These are phyloP conservation scores for Diaporthe sp. DNA, from an alignment of 2,329 filamentous ascomycete species.

Conservation along the genomic window DNA sequence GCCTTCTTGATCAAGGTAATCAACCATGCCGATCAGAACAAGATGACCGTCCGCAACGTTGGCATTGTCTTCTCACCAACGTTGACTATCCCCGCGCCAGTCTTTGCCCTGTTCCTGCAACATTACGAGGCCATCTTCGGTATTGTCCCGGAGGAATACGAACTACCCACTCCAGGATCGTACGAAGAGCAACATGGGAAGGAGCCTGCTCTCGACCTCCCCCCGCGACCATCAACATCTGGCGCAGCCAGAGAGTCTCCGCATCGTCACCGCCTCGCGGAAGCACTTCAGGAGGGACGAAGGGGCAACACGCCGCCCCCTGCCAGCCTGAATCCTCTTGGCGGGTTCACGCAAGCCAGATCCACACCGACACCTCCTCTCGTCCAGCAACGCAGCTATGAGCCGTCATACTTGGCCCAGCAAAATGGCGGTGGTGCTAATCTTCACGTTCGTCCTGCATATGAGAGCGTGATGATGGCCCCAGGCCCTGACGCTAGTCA, in stretches of 20 bases:
- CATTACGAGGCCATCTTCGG: slow-evolving; percentile 92
- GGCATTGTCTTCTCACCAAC: slow-evolving; percentile 99
- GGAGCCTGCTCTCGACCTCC: slow-evolving; percentile 43
- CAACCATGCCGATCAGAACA: slow-evolving; percentile 90
- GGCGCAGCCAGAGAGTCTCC: slow-evolving; percentile 61
- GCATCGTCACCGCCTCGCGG: slow-evolving; percentile 64
- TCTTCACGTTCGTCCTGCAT: slow-evolving; percentile 56
- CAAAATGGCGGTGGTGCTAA: slow-evolving; percentile 49
- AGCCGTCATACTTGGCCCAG: slow-evolving; percentile 59
- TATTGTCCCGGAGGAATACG: slow-evolving; percentile 75
- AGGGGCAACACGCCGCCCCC: slow-evolving; percentile 65
- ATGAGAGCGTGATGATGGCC: slow-evolving; percentile 58
- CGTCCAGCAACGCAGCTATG: slow-evolving; percentile 56
- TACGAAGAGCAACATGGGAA: slow-evolving; percentile 48
- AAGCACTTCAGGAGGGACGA: slow-evolving; percentile 53
- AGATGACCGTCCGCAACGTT: slow-evolving; percentile 98
- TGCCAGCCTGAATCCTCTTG: slow-evolving; percentile 42
- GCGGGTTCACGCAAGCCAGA: slow-evolving; percentile 48
- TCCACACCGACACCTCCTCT: slow-evolving; percentile 62
- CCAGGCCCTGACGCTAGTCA: slow-evolving; percentile 54
- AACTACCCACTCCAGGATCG: slow-evolving; percentile 63
- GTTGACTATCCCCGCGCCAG: slow-evolving; percentile 93
- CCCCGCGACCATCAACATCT: slow-evolving; percentile 64
- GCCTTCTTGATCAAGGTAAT: slow-evolving; percentile 93
- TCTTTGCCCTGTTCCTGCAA: slow-evolving; percentile 94